Evolutionary conservation across 2,329 filamentous ascomycete genomes (phyloP).

Genomic region (Hymenoscyphus infarciens): DNA sequence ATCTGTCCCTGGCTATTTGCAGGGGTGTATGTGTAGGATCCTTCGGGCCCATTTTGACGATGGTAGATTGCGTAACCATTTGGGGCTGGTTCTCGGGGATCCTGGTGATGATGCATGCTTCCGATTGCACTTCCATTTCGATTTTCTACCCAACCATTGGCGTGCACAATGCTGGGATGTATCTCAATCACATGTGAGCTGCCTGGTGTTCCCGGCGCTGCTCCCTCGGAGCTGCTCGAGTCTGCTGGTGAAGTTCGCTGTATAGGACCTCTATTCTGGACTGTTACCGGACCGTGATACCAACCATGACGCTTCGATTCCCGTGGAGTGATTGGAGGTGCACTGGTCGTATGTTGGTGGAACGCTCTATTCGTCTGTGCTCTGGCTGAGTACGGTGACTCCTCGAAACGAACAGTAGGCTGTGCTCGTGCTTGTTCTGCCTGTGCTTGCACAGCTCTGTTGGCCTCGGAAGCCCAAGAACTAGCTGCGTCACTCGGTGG

Average conservation of each 20-base stretch:
- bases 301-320: constrained; percentile 67
- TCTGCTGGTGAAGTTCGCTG: constrained; percentile 53
- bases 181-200: constrained; percentile 45
- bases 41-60: constrained; percentile 18
- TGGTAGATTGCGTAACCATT: constrained; percentile 34
- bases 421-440: constrained; percentile 49
- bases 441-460: constrained; percentile 52
- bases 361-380: constrained; percentile 26
- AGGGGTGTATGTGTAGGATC: constrained; percentile 28
- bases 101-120: constrained; percentile 21
- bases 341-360: constrained; percentile 46
- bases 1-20: constrained; percentile 33
- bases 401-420: constrained; percentile 52
- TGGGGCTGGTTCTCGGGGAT: constrained; percentile 13
- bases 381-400: constrained; percentile 41
- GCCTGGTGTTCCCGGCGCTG: constrained; percentile 49
- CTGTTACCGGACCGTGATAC: constrained; percentile 58
- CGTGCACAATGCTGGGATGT: constrained; percentile 50
- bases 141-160: constrained; percentile 47
- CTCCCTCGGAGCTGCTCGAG: constrained; percentile 52
- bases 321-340: constrained; percentile 53
- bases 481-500: constrained; percentile 51
- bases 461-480: constrained; percentile 55
- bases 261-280: constrained; percentile 29
- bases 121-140: constrained; percentile 26